phyloP scores from a whole-genome alignment of 2,329 filamentous ascomycete genomes.

The Cercospora brassicicola region DNA sequence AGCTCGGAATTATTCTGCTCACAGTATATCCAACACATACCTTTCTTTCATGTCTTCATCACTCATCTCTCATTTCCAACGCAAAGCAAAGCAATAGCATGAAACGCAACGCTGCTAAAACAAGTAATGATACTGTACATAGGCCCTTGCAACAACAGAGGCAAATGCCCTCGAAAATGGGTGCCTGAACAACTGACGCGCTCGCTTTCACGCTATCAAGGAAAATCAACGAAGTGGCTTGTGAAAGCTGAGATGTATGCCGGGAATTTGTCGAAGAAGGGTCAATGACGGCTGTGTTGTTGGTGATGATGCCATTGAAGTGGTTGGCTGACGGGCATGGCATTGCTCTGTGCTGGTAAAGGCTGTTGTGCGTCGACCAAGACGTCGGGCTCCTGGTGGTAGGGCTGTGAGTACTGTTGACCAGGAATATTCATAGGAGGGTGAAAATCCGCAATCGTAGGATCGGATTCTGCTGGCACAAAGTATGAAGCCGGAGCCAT shows the following conservation, averaged over 20 bases:
- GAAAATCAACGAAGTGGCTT: not conserved
- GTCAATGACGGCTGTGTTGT: not conserved
- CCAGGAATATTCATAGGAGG: constrained; percentile 11
- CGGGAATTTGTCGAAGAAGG: not conserved
- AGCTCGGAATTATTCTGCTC: not conserved
- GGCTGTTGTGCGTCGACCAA: constrained; percentile 19
- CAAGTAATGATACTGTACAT: constrained; percentile 19
- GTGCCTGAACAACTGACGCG: not conserved
- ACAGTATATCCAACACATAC: not conserved
- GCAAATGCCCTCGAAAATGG: not conserved
- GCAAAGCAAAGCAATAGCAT: not conserved
- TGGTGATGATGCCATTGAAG: constrained; percentile 7
- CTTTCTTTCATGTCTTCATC: constrained; percentile 23
- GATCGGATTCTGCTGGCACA: constrained; percentile 18
- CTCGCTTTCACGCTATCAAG: constrained; percentile 23
- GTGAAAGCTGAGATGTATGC: not conserved
- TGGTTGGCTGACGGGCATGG: not conserved
- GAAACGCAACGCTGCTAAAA: not conserved
- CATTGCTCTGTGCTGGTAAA: not conserved
- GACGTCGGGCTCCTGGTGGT: constrained; percentile 6
- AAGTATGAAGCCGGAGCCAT: constrained; percentile 23
- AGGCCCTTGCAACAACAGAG: not conserved
- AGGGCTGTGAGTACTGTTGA: constrained; percentile 11
- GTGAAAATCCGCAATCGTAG: constrained; percentile 16
- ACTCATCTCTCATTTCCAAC: constrained; percentile 22